Evolutionary conservation across 768 basidiomycete genomes (phyloP), one percentile per base, ranked within the genome.

Genomic region (Phylloporus sp.): DNA sequence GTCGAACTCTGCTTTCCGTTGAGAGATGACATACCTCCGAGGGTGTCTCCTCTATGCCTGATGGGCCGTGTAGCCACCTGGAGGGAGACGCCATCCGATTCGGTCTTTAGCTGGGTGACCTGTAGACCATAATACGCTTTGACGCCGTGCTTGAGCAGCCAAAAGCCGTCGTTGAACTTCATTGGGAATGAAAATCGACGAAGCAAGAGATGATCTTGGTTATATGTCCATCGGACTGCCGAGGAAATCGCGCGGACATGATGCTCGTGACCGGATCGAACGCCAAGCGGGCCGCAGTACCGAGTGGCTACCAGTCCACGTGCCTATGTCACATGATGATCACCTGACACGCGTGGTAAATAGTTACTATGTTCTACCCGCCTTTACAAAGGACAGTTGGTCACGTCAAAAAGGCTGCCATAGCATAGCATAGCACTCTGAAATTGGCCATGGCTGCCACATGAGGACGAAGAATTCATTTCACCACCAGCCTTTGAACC

Each of bases 151-250:
- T 80, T 80, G 53, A 80, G 64, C 20, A 83, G 72, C 82, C 81
- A 86, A 57, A 85, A 81, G 18, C 84, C 82, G 66, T 86, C 84
- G 71, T 78, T 84, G 70, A 84, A 82, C 58, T 78, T 81, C 82
- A 84, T 86, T 42, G 34, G 45, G 42, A 29, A 15, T 14, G 31
- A 38, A 35, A 20, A 20, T 18, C 10, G 18, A 24, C 23, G 22
- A 31, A 24, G 26, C 28, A 23, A 34, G 24, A 28, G 26, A 46
- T 3, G 20, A 28, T 20, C 22, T 38, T 18, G 9, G 9, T 34
- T 42, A 46, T 24, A 26, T 38, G 15, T 5, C 23, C 24, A 11
- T 18, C 44, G 18, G 40, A 36, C 26, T 38, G 33, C 35, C 20
- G 22, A 36, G 9, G 5, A 22, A 35, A 36, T 27, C 18, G 7